These are phyloP conservation scores for Barnettozyma hawaiiensis DNA, from an alignment of 1,139 yeast species.

Conservation along the genomic window DNA sequence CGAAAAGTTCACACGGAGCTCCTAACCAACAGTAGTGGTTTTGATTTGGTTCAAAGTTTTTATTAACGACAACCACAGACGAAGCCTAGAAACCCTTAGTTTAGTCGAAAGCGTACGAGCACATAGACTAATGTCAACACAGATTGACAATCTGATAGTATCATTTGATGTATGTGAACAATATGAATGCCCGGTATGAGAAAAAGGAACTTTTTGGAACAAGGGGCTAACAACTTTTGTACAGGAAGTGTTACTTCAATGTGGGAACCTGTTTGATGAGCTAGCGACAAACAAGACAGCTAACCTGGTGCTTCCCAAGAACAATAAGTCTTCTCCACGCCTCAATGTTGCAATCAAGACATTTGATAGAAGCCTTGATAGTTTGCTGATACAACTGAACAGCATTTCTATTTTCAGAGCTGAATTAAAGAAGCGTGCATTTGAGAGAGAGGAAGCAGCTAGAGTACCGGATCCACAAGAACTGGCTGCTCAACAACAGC, in stretches of 20 bases:
- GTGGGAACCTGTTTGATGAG: conserved; percentile 22
- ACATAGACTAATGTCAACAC: conserved; percentile 18
- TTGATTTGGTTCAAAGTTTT: background rate
- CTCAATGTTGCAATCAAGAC: conserved; percentile 27
- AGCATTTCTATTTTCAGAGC: conserved; percentile 19
- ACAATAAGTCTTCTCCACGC: conserved; percentile 12
- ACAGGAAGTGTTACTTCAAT: conserved; percentile 23
- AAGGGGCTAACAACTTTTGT: too few relatives aligned
- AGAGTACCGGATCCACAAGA: conserved; percentile 11
- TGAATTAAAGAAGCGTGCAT: conserved; percentile 16
- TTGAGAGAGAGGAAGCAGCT: conserved; percentile 14
- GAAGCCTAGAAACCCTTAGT: too few relatives aligned
- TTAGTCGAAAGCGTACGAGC: too few relatives aligned
- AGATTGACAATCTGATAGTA: conserved; percentile 22
- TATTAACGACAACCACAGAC: background rate
- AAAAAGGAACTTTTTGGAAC: too few relatives aligned
- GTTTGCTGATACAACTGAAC: conserved; percentile 21
- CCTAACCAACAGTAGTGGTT: background rate
- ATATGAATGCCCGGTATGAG: too few relatives aligned
- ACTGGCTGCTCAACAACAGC: conserved; percentile 18
- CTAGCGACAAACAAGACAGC: conserved; percentile 19
- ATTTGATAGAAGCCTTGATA: conserved; percentile 27
- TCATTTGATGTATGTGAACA: conserved; percentile 22
- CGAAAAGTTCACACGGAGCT: background rate
- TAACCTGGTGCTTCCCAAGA: conserved; percentile 30